These are phyloP conservation scores for Epichloe bromicola DNA, from an alignment of 2,329 filamentous ascomycete species.

Conservation along the genomic window DNA sequence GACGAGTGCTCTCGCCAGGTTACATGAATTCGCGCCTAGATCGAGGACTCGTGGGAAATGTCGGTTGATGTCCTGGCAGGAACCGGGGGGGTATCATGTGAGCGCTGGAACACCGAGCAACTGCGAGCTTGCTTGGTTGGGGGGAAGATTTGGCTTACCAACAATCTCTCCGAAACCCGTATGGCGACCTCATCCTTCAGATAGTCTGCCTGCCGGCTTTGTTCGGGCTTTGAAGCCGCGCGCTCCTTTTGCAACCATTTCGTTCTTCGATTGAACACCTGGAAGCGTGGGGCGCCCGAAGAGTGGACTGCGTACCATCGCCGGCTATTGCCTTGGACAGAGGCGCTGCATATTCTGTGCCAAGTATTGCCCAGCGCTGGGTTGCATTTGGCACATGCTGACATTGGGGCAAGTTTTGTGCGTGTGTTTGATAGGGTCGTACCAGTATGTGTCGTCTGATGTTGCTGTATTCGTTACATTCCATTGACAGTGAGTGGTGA, in stretches of 20 bases:
- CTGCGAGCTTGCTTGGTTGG: no score
- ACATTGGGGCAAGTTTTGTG: constrained; percentile 15
- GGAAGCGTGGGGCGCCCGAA: constrained; percentile 62
- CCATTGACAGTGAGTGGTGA: no score
- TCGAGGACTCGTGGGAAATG: constrained; percentile 76
- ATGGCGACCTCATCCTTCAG: constrained; percentile 83
- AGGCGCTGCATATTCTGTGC: constrained; percentile 10
- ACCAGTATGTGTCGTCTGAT: no score
- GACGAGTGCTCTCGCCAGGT: constrained; percentile 73
- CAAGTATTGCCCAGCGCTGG: constrained; percentile 15
- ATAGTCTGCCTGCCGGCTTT: constrained; percentile 76
- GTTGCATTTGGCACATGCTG: constrained; percentile 14
- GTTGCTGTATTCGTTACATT: no score
- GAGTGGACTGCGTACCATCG: constrained; percentile 67
- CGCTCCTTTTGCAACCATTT: constrained; percentile 92
- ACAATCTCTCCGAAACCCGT: constrained; percentile 70
- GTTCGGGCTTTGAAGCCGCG: constrained; percentile 55
- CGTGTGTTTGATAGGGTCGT: not conserved
- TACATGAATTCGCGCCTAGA: constrained; percentile 90
- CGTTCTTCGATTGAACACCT: constrained; percentile 79
- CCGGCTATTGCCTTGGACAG: constrained; percentile 12
- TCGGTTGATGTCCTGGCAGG: constrained; percentile 72
- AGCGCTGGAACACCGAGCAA: not conserved
- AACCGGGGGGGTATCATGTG: not conserved
- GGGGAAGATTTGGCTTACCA: constrained; percentile 36